A percentile compares a stretch with the other conserved stretches of the same genome.
phyloP scores from a whole-genome alignment of 345 rosid genomes.

The Linum trigynum region DNA sequence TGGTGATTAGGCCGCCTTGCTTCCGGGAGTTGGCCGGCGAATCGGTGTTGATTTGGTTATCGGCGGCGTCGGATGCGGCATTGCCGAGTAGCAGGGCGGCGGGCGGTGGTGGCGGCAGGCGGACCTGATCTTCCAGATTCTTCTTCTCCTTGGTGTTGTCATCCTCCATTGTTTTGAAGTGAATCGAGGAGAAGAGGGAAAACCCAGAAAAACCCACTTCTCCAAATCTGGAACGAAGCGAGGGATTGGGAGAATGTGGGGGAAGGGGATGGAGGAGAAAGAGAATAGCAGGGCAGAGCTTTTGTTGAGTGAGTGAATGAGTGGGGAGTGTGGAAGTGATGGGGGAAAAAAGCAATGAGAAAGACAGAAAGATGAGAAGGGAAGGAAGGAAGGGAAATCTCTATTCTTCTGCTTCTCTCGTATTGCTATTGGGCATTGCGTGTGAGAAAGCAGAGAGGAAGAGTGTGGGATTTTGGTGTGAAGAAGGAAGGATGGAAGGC shows the following conservation, averaged over 20 bases:
- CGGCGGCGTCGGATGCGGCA: not conserved
- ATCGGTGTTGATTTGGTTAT: slow-evolving; percentile 18
- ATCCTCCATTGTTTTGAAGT: not conserved
- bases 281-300: not conserved
- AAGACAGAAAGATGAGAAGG: not conserved
- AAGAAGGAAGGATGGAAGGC: not conserved
- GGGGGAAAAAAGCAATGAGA: not conserved
- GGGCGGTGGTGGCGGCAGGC: not conserved
- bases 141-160: no score
- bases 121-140: not conserved
- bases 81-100: not conserved
- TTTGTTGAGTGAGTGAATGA: not conserved
- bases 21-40: slow-evolving; percentile 14
- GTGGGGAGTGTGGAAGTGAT: not conserved
- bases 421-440: not conserved
- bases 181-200: slow-evolving; percentile 1
- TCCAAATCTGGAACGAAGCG: not conserved
- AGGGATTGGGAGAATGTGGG: not conserved
- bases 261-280: not conserved
- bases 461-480: not conserved
- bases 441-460: not conserved
- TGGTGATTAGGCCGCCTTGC: slow-evolving; percentile 59
- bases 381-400: slow-evolving; percentile 3
- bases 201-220: no score
- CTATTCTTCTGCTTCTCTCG: not conserved